These are phyloP conservation scores for Lactarius pseudohatsudake DNA, from an alignment of 768 basidiomycete species.

Conservation along the genomic window DNA sequence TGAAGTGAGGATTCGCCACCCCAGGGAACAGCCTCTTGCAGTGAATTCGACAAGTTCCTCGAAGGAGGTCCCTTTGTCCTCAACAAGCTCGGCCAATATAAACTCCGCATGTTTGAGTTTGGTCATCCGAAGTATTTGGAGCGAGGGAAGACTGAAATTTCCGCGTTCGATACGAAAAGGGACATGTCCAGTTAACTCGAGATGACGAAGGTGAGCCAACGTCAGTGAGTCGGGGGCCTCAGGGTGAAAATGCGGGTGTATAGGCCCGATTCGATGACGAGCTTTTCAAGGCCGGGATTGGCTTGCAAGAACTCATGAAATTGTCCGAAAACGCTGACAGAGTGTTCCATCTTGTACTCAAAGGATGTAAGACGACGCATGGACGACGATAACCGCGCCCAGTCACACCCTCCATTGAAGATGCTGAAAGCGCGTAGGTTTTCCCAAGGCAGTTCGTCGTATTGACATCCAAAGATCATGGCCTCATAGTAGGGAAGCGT, in stretches of 20 bases:
- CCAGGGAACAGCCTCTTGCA: conserved; percentile 4
- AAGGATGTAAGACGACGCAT: conserved; percentile 23
- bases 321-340: background rate
- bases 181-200: conserved; percentile 15
- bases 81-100: conserved; percentile 5
- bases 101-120: background rate
- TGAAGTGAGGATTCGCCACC: background rate
- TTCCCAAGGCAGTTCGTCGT: background rate
- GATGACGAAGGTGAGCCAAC: conserved; percentile 22
- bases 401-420: conserved; percentile 13
- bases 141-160: conserved; percentile 22
- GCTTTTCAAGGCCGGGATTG: conserved; percentile 30
- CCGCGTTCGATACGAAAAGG: background rate
- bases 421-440: conserved; percentile 11
- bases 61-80: conserved; percentile 19
- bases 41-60: conserved; percentile 22
- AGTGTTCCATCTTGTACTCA: conserved; percentile 20
- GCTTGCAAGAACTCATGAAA: conserved; percentile 29
- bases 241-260: background rate
- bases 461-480: background rate
- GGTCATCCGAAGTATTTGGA: conserved; percentile 18
- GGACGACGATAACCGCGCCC: background rate
- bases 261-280: conserved; percentile 21
- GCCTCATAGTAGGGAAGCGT: background rate
- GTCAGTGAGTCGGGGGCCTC: conserved; percentile 8